A percentile compares a stretch with the other conserved stretches of the same genome.
Conservation (phyloP, 768 basidiomycete genomes). For the Rhodotorula graminis region DNA sequence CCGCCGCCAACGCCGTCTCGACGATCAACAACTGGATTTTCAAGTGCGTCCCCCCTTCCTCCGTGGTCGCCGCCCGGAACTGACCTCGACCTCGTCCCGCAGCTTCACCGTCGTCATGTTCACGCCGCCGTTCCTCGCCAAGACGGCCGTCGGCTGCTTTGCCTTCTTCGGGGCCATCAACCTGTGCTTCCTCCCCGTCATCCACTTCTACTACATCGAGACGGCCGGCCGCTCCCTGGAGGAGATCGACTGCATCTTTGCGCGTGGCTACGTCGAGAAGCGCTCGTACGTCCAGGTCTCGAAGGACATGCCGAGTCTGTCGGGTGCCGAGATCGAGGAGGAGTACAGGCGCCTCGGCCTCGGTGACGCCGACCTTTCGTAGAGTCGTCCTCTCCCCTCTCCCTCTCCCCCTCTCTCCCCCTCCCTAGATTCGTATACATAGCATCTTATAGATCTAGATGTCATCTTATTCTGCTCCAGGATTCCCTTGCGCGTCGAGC, state of each 20-base stretch:
- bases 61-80: no score
- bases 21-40: conserved; percentile 49
- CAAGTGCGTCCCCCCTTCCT: conserved; percentile 41
- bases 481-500: no score
- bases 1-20: conserved; percentile 50
- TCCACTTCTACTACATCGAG: conserved; percentile 30
- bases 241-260: conserved; percentile 41
- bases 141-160: not conserved
- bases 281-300: conserved; percentile 24
- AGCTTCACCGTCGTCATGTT: conserved; percentile 9
- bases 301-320: conserved; percentile 5
- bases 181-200: conserved; percentile 35
- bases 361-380: no score
- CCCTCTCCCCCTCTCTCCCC: no score
- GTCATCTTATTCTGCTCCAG: no score
- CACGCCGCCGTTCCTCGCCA: conserved; percentile 19
- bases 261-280: conserved; percentile 44
- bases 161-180: not conserved
- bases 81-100: not conserved
- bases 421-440: no score
- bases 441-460: no score
- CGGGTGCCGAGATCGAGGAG: not conserved
- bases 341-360: no score
- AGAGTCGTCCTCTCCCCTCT: no score
- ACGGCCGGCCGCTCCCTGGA: conserved; percentile 29